Evolutionary conservation across 768 basidiomycete species (phyloP).

Genomic region (Amanita inopinata): DNA sequence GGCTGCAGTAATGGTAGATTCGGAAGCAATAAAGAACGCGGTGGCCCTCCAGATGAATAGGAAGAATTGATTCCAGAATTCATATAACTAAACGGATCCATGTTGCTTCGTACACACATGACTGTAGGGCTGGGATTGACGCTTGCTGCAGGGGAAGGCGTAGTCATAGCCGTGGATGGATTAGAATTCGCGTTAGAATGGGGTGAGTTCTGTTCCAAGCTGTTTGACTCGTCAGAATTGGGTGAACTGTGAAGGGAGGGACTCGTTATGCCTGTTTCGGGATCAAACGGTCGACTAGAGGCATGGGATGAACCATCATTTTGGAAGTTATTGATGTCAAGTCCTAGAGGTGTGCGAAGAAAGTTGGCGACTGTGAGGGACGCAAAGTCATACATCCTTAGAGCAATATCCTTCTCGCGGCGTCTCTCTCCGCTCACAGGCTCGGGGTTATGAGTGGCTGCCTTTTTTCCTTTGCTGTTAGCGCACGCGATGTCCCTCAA

Average conservation of each 20-base stretch:
- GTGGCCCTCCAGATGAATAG: background rate
- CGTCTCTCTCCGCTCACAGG: constrained; percentile 38
- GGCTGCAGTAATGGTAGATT: constrained; percentile 18
- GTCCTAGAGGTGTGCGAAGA: constrained; percentile 28
- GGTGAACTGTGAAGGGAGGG: constrained; percentile 7
- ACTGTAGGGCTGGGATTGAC: background rate
- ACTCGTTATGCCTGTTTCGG: constrained; percentile 2
- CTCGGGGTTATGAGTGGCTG: constrained; percentile 9
- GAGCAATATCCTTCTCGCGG: constrained; percentile 42
- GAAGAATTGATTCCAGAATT: background rate
- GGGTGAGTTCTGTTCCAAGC: background rate
- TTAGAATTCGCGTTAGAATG: background rate
- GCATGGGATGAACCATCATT: constrained; percentile 24
- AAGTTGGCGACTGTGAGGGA: constrained; percentile 45
- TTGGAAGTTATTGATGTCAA: constrained; percentile 5
- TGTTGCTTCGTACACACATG: background rate
- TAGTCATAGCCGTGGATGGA: constrained; percentile 1
- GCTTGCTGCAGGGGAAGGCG: constrained; percentile 4
- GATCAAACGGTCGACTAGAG: constrained; percentile 26
- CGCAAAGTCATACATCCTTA: constrained; percentile 45
- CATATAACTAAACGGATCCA: constrained; percentile 7
- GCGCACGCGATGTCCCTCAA: constrained; percentile 43
- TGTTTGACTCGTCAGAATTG: background rate
- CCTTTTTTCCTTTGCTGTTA: constrained; percentile 47
- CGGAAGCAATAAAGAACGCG: constrained; percentile 16